phyloP scores from a whole-genome alignment of 2,329 filamentous ascomycete species.

The Ascochyta pisi region DNA sequence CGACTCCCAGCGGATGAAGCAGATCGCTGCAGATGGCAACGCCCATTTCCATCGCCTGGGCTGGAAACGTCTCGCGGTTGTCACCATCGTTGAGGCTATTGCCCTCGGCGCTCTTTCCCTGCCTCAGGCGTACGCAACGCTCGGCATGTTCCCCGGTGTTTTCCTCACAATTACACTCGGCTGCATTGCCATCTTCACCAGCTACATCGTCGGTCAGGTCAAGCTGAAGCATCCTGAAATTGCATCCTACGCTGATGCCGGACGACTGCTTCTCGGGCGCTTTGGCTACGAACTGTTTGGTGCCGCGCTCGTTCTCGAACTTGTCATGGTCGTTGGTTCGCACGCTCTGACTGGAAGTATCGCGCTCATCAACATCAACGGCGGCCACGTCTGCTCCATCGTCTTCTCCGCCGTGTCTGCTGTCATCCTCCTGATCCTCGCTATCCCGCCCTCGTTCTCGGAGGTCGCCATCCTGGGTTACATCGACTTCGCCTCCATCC shows the following conservation, averaged over 20 bases:
- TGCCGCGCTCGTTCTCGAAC: slow-evolving; percentile 21
- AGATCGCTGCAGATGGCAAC: slow-evolving; percentile 21
- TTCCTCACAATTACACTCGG: slow-evolving; percentile 19
- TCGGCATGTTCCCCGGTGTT: slow-evolving; percentile 22
- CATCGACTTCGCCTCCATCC: slow-evolving; percentile 22
- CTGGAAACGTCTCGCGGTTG: slow-evolving; percentile 24
- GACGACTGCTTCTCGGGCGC: slow-evolving; percentile 18
- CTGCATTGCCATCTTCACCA: slow-evolving; percentile 21
- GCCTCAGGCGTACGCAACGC: slow-evolving; percentile 19
- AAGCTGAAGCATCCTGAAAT: slow-evolving; percentile 21
- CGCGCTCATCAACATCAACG: slow-evolving; percentile 24
- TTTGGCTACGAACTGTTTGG: slow-evolving; percentile 21
- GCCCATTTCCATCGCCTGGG: slow-evolving; percentile 23
- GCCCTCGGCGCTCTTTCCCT: slow-evolving; percentile 21
- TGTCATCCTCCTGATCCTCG: slow-evolving; percentile 21
- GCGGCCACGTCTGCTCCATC: slow-evolving; percentile 22
- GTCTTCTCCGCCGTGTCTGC: slow-evolving; percentile 22
- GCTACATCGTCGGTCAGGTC: slow-evolving; percentile 22
- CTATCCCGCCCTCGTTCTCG: slow-evolving; percentile 21
- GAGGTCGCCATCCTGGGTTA: slow-evolving; percentile 23
- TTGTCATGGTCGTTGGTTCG: slow-evolving; percentile 25
- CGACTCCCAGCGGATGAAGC: slow-evolving; percentile 17
- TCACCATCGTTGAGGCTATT: slow-evolving; percentile 23
- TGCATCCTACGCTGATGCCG: slow-evolving; percentile 21
- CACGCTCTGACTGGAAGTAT: slow-evolving; percentile 23